phyloP scores from a whole-genome alignment of 1,284 basidiomycete genomes.

The Pseudomicrostroma phylloplanum region DNA sequence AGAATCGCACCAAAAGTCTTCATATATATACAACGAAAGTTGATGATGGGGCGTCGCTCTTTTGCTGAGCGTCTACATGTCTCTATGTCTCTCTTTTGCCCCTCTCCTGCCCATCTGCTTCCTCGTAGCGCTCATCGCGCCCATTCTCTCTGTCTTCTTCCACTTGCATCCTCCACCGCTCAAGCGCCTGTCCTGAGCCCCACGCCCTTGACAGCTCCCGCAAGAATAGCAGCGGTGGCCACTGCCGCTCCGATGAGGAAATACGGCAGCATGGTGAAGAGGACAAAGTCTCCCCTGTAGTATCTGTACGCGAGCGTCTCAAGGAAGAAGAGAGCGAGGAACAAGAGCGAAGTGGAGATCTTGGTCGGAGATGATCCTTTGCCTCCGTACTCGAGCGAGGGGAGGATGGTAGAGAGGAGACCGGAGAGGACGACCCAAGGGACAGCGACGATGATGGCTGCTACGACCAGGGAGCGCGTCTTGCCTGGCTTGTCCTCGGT shows the following conservation, averaged over 20 bases:
- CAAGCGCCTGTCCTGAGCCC: neutral
- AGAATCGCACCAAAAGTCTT: too few species aligned
- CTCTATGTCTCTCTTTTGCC: too few species aligned
- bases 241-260: neutral
- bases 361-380: neutral
- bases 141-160: too few species aligned
- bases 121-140: too few species aligned
- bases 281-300: slow-evolving; percentile 6
- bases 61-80: too few species aligned
- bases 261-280: slow-evolving; percentile 4
- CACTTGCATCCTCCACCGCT: too few species aligned
- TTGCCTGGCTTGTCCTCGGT: slow-evolving; percentile 1
- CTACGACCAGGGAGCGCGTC: neutral
- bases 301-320: neutral
- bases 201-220: slow-evolving; percentile 1
- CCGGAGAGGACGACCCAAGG: neutral
- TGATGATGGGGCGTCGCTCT: too few species aligned
- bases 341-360: neutral
- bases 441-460: neutral
- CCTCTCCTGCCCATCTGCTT: too few species aligned
- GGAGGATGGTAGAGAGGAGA: neutral
- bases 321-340: slow-evolving; percentile 4
- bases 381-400: neutral
- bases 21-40: too few species aligned
- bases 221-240: neutral